These are phyloP conservation scores for Geotrichum europaeum DNA, from an alignment of 1,139 yeast species.

Conservation along the genomic window DNA sequence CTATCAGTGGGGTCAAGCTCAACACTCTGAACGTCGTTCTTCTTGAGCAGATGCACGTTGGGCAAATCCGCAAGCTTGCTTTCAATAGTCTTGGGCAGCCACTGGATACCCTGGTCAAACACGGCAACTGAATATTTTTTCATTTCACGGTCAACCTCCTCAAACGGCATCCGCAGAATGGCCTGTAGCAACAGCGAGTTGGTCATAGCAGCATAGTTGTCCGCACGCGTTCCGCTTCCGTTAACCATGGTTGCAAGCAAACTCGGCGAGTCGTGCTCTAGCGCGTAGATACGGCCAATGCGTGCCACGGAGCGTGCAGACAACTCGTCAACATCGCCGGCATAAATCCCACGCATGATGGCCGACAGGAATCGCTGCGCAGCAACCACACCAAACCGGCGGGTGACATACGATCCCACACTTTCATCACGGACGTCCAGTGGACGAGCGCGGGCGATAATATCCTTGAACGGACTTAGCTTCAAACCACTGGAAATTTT, in stretches of 20 bases:
- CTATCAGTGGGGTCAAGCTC: background rate
- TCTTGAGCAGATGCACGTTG: conserved; percentile 41
- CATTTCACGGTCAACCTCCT: conserved; percentile 20
- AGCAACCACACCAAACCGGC: conserved; percentile 62
- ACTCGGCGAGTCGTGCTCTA: conserved; percentile 57
- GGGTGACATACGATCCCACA: conserved; percentile 55
- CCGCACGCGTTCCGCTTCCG: conserved; percentile 29
- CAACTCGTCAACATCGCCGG: conserved; percentile 67
- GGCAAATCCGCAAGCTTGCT: conserved; percentile 39
- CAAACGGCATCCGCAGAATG: conserved; percentile 21
- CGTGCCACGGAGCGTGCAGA: conserved; percentile 54
- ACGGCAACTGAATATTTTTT: conserved; percentile 28
- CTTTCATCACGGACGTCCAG: conserved; percentile 52
- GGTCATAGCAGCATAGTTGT: conserved; percentile 25
- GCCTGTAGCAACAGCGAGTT: conserved; percentile 28
- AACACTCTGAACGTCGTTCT: conserved; percentile 20
- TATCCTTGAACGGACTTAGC: conserved; percentile 30
- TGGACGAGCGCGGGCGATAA: conserved; percentile 28
- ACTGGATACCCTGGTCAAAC: conserved; percentile 31
- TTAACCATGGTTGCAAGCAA: conserved; percentile 40
- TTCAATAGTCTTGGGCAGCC: conserved; percentile 33
- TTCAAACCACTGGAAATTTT: conserved; percentile 40
- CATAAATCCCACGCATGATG: conserved; percentile 81
- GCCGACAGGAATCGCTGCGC: conserved; percentile 73
- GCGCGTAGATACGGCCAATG: conserved; percentile 40